Evolutionary conservation across 148 eudicot species (phyloP), one percentile per base, ranked within the genome.

Genomic region (Fagopyrum esculentum): DNA sequence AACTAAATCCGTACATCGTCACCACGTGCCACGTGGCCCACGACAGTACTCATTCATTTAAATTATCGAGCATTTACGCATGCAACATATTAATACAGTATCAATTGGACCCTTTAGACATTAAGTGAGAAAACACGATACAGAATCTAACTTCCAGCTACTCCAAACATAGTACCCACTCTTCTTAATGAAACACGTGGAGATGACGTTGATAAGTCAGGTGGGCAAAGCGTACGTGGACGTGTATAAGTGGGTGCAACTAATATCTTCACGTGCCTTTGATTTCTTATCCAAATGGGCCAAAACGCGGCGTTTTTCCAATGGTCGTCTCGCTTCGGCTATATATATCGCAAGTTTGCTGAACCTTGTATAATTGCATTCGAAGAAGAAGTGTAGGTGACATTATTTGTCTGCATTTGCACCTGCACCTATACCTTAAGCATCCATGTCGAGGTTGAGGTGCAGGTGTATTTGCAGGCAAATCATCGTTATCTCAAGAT

Each of bases 361-460:
- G 1, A 35, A 35, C 0, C 40, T 35, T 35, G 40, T 35, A 35
- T 13, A 17, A 12, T 13, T 52, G 57, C 4, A 15, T 52, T 52
- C 5, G 57, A 52, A 52, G 4, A 51, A 51, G 57, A 15, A 3
- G 57, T 52, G 57, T 52, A 13, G 30, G 66, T 40, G 71, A 12
- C 47, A 12, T 43, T 17, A 66, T 66, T 66, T 43, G 3, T 66
- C 71, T 66, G 71, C 71, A 66, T 66, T 66, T 66, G 71, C 71
- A 66, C 71, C 71, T 66, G 71, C 71, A 66, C 71, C 71, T 66
- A 5, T 3, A 40, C 43, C 69, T 6, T 0, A 9, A 10, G 45
- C 6, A 30, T 30, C 8, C 2, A 59, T 1, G 11, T 8, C 3
- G 46, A 35, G 71, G 30, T 61, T 40, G 71, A 66, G 71, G 71